These are phyloP conservation scores for Pestalotiopsis sp. DNA, from an alignment of 2,329 filamentous ascomycete species.

Conservation along the genomic window DNA sequence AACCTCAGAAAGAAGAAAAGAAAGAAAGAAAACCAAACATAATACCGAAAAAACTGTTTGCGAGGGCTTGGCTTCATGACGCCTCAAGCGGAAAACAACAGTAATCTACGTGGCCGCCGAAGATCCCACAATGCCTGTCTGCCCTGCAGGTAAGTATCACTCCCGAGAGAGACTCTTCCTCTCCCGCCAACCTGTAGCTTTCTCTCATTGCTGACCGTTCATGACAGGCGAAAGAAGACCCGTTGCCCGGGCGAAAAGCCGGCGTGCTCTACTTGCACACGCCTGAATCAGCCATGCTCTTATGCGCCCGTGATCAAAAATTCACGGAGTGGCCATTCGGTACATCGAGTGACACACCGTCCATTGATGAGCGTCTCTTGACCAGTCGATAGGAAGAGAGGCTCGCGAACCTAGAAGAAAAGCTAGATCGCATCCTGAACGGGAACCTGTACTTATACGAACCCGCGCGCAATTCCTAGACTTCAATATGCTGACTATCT, in stretches of 20 bases:
- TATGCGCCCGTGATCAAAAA: slow-evolving; percentile 42
- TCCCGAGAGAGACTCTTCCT: neutral
- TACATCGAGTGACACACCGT: slow-evolving; percentile 30
- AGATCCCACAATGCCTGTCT: slow-evolving; percentile 46
- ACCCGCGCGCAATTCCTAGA: slow-evolving; percentile 13
- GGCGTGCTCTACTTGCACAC: slow-evolving; percentile 51
- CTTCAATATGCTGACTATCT: slow-evolving; percentile 31
- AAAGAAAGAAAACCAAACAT: neutral
- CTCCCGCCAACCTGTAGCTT: neutral
- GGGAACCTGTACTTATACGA: slow-evolving; percentile 36
- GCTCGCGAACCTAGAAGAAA: slow-evolving; percentile 53
- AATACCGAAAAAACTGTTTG: neutral
- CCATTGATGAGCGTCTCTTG: slow-evolving; percentile 1
- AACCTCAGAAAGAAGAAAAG: neutral
- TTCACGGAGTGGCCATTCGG: slow-evolving; percentile 45
- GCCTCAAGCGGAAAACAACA: slow-evolving; percentile 32
- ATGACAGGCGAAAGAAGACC: slow-evolving; percentile 49
- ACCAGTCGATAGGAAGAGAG: slow-evolving; percentile 45
- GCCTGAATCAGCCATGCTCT: slow-evolving; percentile 49
- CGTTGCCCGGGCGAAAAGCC: slow-evolving; percentile 55
- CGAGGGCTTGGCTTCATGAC: slow-evolving; percentile 27
- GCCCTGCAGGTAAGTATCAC: slow-evolving; percentile 46
- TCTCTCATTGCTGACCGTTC: slow-evolving; percentile 6
- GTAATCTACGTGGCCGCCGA: slow-evolving; percentile 35
- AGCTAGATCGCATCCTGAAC: slow-evolving; percentile 51